Base-by-base conservation (phyloP, 2,329 filamentous ascomycete genomes). In the Cordyceps tenuipes region DNA sequence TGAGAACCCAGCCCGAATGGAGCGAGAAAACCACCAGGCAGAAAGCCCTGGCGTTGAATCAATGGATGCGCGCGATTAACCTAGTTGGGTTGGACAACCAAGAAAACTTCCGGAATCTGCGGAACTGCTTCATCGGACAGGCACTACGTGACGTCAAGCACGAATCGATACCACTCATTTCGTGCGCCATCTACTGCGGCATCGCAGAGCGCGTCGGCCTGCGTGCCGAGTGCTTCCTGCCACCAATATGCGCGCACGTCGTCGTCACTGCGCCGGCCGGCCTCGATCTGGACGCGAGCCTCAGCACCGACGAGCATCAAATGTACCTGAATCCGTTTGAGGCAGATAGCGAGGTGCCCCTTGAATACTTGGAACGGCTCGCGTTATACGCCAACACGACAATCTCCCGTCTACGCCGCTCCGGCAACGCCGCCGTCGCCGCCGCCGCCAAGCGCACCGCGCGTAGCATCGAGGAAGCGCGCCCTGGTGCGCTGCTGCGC, bases 311-410 rank as follows among this genome's bases (percentile, higher is more conserved):
- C 5, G 61, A 64, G 13, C 65, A 69, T 50, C 66, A 79, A 51
- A 93, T 96, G 83, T 95, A 90, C 69, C 79, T 97, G 64, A 90
- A 96, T 68, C 91, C 92, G 0, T 96, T 89, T 71, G 82, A 84
- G 31, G 85, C 82, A 3, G 81, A 85, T 39, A 73, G 82, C 15
- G 91, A 96, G 71, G 82, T 92, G 0, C 76, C 80, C 0, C 71
- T 83, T 13, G 73, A 77, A 1, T 76, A 82, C 54, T 76, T 97
- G 43, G 79, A 82, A 61, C 74, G 73, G 29, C 78, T 85, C 63
- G 75, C 93, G n/a, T 76, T 78, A 46, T 72, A 76, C 51, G 74
- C 77, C 60, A 76, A 73, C 59, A 78, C 72, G 61, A 69, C 73
- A 62, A 69, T 66, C 62, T 77, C 75, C 15, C 70, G 72, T 7